Percentiles rank a stretch among this genome's conserved stretches.
Conservation (phyloP, 2,329 filamentous ascomycete genomes). For the Rutstroemia sp. region DNA sequence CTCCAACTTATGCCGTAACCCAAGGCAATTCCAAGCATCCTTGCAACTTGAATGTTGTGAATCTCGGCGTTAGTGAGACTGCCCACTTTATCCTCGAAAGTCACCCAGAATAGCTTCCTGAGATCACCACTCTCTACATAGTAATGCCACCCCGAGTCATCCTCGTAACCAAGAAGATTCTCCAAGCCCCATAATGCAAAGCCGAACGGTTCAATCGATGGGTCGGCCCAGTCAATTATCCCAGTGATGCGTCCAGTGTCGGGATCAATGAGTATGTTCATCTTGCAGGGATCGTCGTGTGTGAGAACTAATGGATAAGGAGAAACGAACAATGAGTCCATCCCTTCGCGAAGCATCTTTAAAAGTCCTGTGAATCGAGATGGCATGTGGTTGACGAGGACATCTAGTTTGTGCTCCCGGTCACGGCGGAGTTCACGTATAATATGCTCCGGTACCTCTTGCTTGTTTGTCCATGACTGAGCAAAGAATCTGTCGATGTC, state of each 20-base stretch:
- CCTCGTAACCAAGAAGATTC: slow-evolving; percentile 1
- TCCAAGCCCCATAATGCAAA: not conserved
- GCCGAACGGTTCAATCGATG: slow-evolving; percentile 35
- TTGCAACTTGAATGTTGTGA: not conserved
- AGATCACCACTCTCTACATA: not conserved
- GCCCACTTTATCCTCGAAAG: not conserved
- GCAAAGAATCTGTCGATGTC: not conserved
- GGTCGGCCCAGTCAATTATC: slow-evolving; percentile 37
- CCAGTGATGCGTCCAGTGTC: slow-evolving; percentile 29
- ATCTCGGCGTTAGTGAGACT: not conserved
- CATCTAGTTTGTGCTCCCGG: not conserved
- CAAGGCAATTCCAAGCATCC: not conserved
- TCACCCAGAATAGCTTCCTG: not conserved
- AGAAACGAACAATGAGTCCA: not conserved
- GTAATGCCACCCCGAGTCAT: slow-evolving; percentile 2
- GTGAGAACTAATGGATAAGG: slow-evolving; percentile 1
- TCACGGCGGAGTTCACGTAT: not conserved
- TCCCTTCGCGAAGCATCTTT: not conserved
- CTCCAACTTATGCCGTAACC: too few species aligned
- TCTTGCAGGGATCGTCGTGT: not conserved
- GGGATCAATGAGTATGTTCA: slow-evolving; percentile 1
- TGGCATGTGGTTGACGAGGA: not conserved
- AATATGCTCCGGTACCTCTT: not conserved
- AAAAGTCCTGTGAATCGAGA: not conserved
- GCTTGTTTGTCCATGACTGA: not conserved